Evolutionary conservation across 305 asterid genomes (phyloP).

Genomic region (Galium porrigens): DNA sequence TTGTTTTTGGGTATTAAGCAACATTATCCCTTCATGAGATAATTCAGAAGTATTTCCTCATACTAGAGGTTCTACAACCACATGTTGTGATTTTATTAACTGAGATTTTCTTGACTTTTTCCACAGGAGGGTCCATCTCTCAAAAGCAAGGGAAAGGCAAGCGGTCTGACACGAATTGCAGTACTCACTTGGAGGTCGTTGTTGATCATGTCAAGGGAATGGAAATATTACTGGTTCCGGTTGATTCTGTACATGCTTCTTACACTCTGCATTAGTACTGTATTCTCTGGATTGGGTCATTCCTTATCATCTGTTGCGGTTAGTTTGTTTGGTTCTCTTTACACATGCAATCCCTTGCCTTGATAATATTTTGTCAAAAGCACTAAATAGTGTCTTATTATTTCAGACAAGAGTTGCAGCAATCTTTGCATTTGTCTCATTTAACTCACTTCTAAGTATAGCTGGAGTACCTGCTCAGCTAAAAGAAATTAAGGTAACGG

Average conservation of each 20-base stretch:
- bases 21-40: background rate
- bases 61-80: background rate
- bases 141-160: constrained; percentile 76
- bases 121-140: constrained; percentile 73
- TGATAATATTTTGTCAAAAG: no score
- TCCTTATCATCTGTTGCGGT: constrained; percentile 87
- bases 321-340: constrained; percentile 19
- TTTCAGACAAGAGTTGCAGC: constrained; percentile 91
- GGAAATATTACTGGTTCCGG: constrained; percentile 97
- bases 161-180: constrained; percentile 43
- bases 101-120: constrained; percentile 16
- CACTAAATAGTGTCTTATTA: constrained; percentile 8
- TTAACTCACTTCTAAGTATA: constrained; percentile 67
- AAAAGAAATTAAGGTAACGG: constrained; percentile 77
- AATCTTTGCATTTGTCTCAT: constrained; percentile 64
- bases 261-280: constrained; percentile 58
- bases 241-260: constrained; percentile 63
- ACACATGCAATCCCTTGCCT: background rate
- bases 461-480: constrained; percentile 85
- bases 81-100: background rate
- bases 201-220: constrained; percentile 95
- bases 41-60: background rate
- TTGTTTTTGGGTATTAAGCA: background rate
- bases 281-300: constrained; percentile 86
- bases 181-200: constrained; percentile 90